Evolutionary conservation across 768 basidiomycete genomes (phyloP).

Genomic region (Mycena olivaceomarginata): DNA sequence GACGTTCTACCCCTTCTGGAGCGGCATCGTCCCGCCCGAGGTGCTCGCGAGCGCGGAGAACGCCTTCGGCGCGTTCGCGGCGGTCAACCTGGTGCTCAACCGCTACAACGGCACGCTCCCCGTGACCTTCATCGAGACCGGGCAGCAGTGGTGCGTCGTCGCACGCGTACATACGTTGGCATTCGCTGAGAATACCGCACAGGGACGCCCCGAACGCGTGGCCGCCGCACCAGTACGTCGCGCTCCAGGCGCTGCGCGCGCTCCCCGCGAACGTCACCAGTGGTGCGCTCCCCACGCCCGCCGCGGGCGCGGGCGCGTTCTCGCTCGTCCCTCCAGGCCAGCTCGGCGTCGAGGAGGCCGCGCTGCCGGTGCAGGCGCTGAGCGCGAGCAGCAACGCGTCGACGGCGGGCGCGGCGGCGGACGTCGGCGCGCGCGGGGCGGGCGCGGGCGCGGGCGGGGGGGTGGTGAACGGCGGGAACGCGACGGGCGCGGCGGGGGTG

Average conservation of each 20-base stretch:
- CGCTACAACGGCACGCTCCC: conserved; percentile 94
- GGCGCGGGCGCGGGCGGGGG: conserved; percentile 43
- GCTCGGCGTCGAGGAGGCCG: conserved; percentile 81
- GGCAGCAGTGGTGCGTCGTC: conserved; percentile 83
- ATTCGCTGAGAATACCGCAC: not conserved
- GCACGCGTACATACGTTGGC: not conserved
- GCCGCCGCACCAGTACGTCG: conserved; percentile 91
- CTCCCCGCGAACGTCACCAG: conserved; percentile 84
- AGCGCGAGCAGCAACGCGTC: conserved; percentile 68
- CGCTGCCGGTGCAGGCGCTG: conserved; percentile 82
- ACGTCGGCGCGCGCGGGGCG: conserved; percentile 67
- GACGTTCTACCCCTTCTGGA: conserved; percentile 92
- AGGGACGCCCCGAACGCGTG: conserved; percentile 94
- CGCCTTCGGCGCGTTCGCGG: conserved; percentile 83
- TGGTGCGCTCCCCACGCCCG: conserved; percentile 70
- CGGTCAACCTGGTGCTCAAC: conserved; percentile 86
- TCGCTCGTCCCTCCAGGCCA: conserved; percentile 87
- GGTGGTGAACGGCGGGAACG: conserved; percentile 83
- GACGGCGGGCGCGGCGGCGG: conserved; percentile 71
- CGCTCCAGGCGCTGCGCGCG: conserved; percentile 83
- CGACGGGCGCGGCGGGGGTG: conserved; percentile 81
- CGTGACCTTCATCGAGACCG: conserved; percentile 84
- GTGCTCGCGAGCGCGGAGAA: conserved; percentile 73
- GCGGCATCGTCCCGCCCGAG: conserved; percentile 87
- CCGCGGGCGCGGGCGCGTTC: conserved; percentile 74